These are phyloP conservation scores for Rusavskia elegans DNA, from an alignment of 495 filamentous ascomycete species.

Conservation along the genomic window DNA sequence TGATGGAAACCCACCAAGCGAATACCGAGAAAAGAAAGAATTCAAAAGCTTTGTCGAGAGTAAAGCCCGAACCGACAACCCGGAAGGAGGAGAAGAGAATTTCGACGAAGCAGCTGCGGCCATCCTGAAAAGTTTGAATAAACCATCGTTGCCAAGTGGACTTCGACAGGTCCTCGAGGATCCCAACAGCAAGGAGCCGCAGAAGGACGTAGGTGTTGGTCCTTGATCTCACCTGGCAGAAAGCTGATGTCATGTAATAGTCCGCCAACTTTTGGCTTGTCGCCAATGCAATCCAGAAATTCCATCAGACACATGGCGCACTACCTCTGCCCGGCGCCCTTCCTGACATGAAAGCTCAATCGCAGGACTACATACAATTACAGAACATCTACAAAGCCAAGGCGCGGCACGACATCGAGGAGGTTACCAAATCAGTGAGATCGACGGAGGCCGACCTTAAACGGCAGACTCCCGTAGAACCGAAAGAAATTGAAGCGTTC, in stretches of 20 bases:
- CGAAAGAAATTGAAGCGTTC: conserved; percentile 76
- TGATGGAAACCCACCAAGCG: conserved; percentile 48
- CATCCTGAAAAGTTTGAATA: conserved; percentile 67
- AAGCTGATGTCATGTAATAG: conserved; percentile 1
- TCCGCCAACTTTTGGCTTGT: conserved; percentile 73
- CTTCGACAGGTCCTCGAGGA: conserved; percentile 68
- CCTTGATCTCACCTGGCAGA: conserved; percentile 5
- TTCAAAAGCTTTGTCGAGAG: conserved; percentile 55
- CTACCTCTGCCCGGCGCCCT: conserved; percentile 77
- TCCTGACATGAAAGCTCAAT: conserved; percentile 97
- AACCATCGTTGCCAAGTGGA: conserved; percentile 45
- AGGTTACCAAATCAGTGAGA: conserved; percentile 59
- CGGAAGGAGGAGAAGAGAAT: conserved; percentile 92
- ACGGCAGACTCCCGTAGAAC: conserved; percentile 34
- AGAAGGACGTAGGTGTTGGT: conserved; percentile 7
- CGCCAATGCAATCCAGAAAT: conserved; percentile 59
- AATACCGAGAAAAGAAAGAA: conserved; percentile 74
- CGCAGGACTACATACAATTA: conserved; percentile 75
- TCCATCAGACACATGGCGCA: conserved; percentile 51
- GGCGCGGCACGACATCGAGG: conserved; percentile 60
- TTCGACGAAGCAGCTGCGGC: conserved; percentile 84
- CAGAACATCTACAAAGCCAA: conserved; percentile 92
- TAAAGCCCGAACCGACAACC: conserved; percentile 51
- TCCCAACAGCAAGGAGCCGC: conserved; percentile 34
- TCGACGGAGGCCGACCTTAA: conserved; percentile 38